Percentiles rank a stretch among this genome's conserved stretches.
Conservation (phyloP, 306 rosid genomes). For the Boehmeria nivea region DNA sequence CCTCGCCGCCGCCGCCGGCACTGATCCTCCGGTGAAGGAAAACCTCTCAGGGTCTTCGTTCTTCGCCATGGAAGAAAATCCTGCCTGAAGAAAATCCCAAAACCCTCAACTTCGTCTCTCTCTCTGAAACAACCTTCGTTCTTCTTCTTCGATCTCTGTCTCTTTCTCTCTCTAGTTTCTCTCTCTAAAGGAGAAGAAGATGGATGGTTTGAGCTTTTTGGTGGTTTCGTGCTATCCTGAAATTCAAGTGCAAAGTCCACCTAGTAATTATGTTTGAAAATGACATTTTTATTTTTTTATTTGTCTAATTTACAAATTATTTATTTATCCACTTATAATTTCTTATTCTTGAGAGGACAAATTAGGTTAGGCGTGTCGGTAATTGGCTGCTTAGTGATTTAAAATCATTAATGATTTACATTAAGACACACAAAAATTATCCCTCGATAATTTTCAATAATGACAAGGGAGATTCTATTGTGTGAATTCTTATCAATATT, state of each 20-base stretch:
- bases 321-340: background rate
- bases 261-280: slow-evolving; percentile 21
- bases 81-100: background rate
- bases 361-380: background rate
- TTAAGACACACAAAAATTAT: no score
- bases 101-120: background rate
- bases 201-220: slow-evolving; percentile 6
- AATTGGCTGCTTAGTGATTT: slow-evolving; percentile 4
- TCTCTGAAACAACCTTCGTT: background rate
- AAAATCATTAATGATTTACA: no score
- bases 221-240: slow-evolving; percentile 39
- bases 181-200: background rate
- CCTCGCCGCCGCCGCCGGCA: slow-evolving; percentile 28
- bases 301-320: background rate
- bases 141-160: background rate
- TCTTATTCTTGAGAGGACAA: background rate
- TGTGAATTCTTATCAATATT: no score
- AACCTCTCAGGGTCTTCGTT: slow-evolving; percentile 41
- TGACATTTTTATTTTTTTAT: background rate
- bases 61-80: slow-evolving; percentile 38
- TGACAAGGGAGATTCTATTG: no score
- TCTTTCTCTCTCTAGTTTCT: no score
- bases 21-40: slow-evolving; percentile 22
- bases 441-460: no score
- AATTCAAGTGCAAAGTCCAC: slow-evolving; percentile 40